Base-by-base conservation (phyloP, 192 early-diverging fungal genomes). In the Fimicolochytrium jonesii region DNA sequence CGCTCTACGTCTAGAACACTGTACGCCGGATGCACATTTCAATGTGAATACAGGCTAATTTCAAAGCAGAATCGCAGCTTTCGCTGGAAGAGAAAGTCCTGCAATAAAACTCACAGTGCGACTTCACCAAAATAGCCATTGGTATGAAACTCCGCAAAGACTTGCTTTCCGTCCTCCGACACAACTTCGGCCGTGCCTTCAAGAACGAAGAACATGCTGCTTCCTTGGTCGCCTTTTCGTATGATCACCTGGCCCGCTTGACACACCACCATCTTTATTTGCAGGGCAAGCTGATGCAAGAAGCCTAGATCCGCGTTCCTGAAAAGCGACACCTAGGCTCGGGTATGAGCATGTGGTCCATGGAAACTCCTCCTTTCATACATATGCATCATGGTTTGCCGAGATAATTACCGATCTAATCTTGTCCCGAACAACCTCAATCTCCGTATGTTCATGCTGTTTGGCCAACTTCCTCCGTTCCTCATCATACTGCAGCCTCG, bases 91-190 rank as follows among this genome's bases (percentile, higher is more conserved):
- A n/a, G n/a, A n/a, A n/a, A n/a, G n/a, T n/a, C n/a, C n/a, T n/a
- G n/a, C n/a, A n/a, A n/a, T n/a, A n/a, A n/a, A n/a, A 52, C 50
- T 55, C 36, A 55, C 53, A 82, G 59, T 11, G 80, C 75, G 18
- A 82, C 80, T 66, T 82, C 80, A 4, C 80, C 80, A 59, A 82
- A 82, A 52, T 73, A 82, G 23, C 70, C 55, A 10, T 61, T 66
- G 9, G 59, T 35, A 23, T 45, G 42, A 33, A 83, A 56, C 43
- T 80, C 72, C 26, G 79, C 80, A 51, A 69, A 82, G 11, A 77
- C 52, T 11, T 49, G 64, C 20, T 33, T 61, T 2, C 75, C 74
- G 47, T 82, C 74, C 32, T 83, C 74, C 13, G 73, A 77, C 11
- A 77, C 66, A 2, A 82, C 79, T 42, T 83, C 71, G 13, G 71